Base-by-base conservation (phyloP, 306 rosid genomes). In the Carpinus viminea region DNA sequence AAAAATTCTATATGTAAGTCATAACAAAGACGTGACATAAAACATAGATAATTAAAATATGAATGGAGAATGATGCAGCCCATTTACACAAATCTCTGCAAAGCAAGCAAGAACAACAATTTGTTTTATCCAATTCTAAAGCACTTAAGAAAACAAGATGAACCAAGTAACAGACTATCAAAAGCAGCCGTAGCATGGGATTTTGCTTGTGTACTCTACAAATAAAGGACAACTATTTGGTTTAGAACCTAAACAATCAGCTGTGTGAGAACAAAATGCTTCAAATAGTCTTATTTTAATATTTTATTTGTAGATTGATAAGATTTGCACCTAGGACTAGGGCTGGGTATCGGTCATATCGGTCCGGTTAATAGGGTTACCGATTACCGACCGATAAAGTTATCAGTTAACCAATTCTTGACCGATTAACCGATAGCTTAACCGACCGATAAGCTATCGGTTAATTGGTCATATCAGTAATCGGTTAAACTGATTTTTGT, bases 171-270 rank as follows among this genome's bases (percentile, higher is more conserved):
- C 13, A 68, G 24, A 3, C 53, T 68, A 41, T 20, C 53, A 31
- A 64, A 77, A 77, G 20, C 13, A 11, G 72, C 45, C 46, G 12
- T 36, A 38, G 75, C 69, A 65, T 71, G 70, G 54, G 34, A 50
- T 71, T 21, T 13, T 54, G 60, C 21, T 18, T 26, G 7, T 10
- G 41, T 18, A 28, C 13, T 53, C 61, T 48, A 31, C 4, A 16
- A 72, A n/a, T 11, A 34, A 53, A 15, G 75, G 70, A 71, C 5
- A 74, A 50, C 11, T 31, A 72, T n/a, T 41, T 50, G 50, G 36
- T 7, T 20, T 53, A 31, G 56, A 59, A 52, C 34, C 78, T 11
- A 12, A 36, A 47, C 70, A 59, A 64, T 55, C 17, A n/a, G 7
- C 60, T 55, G 24, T 48, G 43, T 74, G 45, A 46, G 7, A 47